Evolutionary conservation across 1,284 basidiomycete genomes (phyloP).

Genomic region (Heliocybe sulcata): DNA sequence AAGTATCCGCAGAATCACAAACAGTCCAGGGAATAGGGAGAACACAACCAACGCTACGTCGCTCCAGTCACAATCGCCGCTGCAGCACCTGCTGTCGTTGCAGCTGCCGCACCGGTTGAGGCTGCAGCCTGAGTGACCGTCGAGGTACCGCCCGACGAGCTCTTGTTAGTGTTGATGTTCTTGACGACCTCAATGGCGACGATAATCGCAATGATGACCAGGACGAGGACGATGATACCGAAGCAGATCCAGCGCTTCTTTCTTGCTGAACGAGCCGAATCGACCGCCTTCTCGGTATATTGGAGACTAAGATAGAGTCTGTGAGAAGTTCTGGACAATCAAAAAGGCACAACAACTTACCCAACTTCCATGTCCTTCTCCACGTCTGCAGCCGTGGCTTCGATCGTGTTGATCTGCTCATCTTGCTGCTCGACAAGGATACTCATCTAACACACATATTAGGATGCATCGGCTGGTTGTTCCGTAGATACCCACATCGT

Average conservation of each 20-base stretch:
- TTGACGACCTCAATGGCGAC: constrained; percentile 40
- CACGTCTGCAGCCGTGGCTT: constrained; percentile 54
- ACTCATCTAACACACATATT: constrained; percentile 50
- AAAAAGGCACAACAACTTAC: constrained; percentile 32
- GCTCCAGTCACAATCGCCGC: not conserved
- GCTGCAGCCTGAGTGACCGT: not conserved
- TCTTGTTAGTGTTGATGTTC: not conserved
- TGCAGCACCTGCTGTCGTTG: not conserved
- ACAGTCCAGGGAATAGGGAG: not conserved
- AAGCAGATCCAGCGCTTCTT: constrained; percentile 82
- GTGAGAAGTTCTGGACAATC: constrained; percentile 2
- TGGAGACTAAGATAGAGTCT: constrained; percentile 33
- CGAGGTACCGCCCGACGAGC: not conserved
- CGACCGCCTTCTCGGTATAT: constrained; percentile 68
- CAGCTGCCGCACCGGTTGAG: not conserved
- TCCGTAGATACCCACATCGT: constrained; percentile 42
- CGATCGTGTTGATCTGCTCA: constrained; percentile 60
- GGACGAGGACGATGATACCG: constrained; percentile 43
- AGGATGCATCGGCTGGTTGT: constrained; percentile 5
- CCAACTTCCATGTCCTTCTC: constrained; percentile 64
- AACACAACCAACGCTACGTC: not conserved
- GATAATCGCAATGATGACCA: constrained; percentile 42
- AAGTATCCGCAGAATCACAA: not conserved
- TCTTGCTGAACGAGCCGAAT: constrained; percentile 62
- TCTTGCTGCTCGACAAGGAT: constrained; percentile 77